Conservation (phyloP, 2,329 filamentous ascomycete genomes). For the Sclerotinia borealis region DNA sequence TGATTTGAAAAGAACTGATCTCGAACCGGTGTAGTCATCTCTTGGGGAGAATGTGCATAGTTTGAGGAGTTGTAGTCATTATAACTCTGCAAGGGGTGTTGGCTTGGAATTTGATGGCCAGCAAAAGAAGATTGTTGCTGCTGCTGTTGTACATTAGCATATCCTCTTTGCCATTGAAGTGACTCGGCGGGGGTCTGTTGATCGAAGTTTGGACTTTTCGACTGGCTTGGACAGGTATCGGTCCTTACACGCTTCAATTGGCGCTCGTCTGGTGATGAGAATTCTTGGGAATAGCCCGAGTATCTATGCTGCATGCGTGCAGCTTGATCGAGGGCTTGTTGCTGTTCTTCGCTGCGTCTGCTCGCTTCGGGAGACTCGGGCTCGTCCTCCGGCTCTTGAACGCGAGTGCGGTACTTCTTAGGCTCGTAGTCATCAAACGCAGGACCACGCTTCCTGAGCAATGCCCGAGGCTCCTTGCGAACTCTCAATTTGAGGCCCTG, state of each 20-base stretch:
- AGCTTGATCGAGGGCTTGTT: not conserved
- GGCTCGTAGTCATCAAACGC: slow-evolving; percentile 31
- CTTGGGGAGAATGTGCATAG: slow-evolving; percentile 11
- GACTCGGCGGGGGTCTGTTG: not conserved
- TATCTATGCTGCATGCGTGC: slow-evolving; percentile 5
- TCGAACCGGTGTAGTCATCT: slow-evolving; percentile 8
- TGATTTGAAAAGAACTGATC: slow-evolving; percentile 9
- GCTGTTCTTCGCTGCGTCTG: slow-evolving; percentile 5
- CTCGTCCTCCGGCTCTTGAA: not conserved
- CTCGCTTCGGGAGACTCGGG: not conserved
- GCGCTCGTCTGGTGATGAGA: slow-evolving; percentile 3
- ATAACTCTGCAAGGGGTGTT: slow-evolving; percentile 5
- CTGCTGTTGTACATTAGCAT: not conserved
- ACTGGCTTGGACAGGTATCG: not conserved
- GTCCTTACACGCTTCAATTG: not conserved
- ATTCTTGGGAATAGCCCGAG: slow-evolving; percentile 5
- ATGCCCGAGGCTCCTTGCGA: slow-evolving; percentile 69
- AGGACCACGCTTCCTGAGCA: slow-evolving; percentile 30
- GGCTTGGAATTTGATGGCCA: not conserved
- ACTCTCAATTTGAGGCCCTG: slow-evolving; percentile 79
- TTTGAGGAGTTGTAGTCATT: slow-evolving; percentile 9
- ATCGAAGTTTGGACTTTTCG: slow-evolving; percentile 4
- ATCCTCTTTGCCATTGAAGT: slow-evolving; percentile 2
- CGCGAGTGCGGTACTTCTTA: slow-evolving; percentile 22
- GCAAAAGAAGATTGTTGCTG: slow-evolving; percentile 3